Evolutionary conservation across 1,284 basidiomycete genomes (phyloP), one percentile per base, ranked within the genome.

Genomic region (Moesziomyces sp.): DNA sequence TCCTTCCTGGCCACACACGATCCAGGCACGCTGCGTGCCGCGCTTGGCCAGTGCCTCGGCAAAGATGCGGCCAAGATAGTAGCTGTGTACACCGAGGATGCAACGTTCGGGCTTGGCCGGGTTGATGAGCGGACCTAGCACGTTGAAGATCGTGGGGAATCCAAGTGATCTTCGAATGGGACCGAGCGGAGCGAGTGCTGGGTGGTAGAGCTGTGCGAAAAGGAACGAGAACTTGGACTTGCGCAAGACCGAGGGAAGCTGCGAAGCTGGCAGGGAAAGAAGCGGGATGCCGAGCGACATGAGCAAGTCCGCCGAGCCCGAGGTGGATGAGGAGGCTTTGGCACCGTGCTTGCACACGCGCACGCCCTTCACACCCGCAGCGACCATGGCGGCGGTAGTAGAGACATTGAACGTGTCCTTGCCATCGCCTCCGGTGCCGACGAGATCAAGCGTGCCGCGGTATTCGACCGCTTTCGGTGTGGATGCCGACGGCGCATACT

Each of bases 401-500:
- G 93, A 96, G 46, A 98, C 95, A 84, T 99, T 98, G 88, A 96
- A 99, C 0, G 96, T 92, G 81, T 98, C 93, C 86, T 96, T 91
- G 0, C 95, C 95, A 85, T 98, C 96, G 13, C 96, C 96, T n/a
- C 96, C 96, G 0, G 91, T 92, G 16, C 92, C 88, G 54, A 91
- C 91, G 40, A 84, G 56, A 46, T 84, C 82, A 28, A 84, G 52
- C 14, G 70, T 72, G 16, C 82, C 82, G 3, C 46, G 26, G 48
- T 84, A 84, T 23, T 61, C 58, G 6, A 61, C 54, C 3, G 46
- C 60, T n/a, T 34, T 43, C 34, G 21, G 50, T 26, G 19, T 28
- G 16, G 19, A 16, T 13, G 54, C 40, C 5, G 46, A 30, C 3
- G 21, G 23, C 18, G 44, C 34, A 38, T 63, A 54, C 45, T 72